phyloP scores from a whole-genome alignment of 1,139 yeast genomes.

The Hansenula sp. region DNA sequence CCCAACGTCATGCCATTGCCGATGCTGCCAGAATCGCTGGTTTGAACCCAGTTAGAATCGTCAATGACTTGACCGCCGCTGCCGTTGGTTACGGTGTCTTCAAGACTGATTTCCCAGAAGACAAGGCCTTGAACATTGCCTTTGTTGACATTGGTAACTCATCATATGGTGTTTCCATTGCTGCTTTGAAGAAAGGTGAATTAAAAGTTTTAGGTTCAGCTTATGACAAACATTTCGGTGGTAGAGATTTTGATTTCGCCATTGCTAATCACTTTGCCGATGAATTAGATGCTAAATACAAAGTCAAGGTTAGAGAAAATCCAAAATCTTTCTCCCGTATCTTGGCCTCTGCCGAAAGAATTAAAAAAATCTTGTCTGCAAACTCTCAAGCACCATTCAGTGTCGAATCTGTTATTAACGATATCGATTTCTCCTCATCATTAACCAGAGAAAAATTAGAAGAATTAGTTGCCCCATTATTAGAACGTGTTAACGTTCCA shows the following conservation, averaged over 20 bases:
- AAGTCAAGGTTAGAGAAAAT: conserved; percentile 85
- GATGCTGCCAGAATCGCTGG: conserved; percentile 97
- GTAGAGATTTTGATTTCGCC: conserved; percentile 92
- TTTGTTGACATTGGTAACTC: conserved; percentile 97
- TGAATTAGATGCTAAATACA: conserved; percentile 86
- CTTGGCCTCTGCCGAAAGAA: conserved; percentile 82
- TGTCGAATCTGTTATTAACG: conserved; percentile 96
- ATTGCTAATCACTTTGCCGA: conserved; percentile 93
- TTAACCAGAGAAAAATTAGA: conserved; percentile 91
- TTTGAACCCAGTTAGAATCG: conserved; percentile 95
- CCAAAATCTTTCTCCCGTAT: conserved; percentile 96
- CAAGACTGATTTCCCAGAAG: conserved; percentile 93
- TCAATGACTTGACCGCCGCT: conserved; percentile 96
- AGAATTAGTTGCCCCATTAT: conserved; percentile 78
- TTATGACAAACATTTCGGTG: conserved; percentile 96
- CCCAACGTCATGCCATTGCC: conserved; percentile 92
- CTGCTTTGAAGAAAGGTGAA: conserved; percentile 94
- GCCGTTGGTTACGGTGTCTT: conserved; percentile 99
- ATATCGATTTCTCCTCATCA: conserved; percentile 89
- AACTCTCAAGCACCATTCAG: conserved; percentile 93
- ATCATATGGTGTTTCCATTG: conserved; percentile 86
- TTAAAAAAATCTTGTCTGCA: conserved; percentile 96
- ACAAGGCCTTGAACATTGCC: conserved; percentile 84
- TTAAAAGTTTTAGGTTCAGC: conserved; percentile 90
- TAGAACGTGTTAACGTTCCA: conserved; percentile 73